Evolutionary conservation across 192 early-diverging fungal genomes (phyloP).

Genomic region (Allomyces javanicus): DNA sequence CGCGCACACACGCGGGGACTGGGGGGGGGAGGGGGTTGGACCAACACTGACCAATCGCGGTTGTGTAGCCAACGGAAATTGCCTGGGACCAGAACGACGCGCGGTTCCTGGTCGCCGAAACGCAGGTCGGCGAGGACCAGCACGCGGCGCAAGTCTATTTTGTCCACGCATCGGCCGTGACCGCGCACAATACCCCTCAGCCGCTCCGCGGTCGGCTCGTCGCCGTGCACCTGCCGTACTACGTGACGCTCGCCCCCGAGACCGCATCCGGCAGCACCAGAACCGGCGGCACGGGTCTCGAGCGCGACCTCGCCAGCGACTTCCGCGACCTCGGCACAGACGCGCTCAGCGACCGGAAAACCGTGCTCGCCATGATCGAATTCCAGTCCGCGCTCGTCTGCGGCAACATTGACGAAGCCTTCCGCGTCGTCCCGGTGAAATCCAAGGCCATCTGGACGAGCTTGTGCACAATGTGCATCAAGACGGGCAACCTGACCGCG

Average conservation of each 20-base stretch:
- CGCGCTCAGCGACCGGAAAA: background rate
- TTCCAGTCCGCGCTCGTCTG: conserved; percentile 24
- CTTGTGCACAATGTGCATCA: conserved; percentile 28
- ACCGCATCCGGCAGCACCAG: background rate
- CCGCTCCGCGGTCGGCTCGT: background rate
- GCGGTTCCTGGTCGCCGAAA: background rate
- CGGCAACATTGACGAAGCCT: conserved; percentile 27
- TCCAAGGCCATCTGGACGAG: conserved; percentile 19
- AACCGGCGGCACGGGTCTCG: background rate
- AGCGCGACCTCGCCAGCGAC: background rate
- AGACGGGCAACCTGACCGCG: conserved; percentile 16
- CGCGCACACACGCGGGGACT: no score
- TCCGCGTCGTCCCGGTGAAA: conserved; percentile 10
- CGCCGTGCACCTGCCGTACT: background rate
- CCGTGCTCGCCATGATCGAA: conserved; percentile 21
- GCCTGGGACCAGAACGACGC: background rate
- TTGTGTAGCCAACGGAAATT: background rate
- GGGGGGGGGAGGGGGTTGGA: no score
- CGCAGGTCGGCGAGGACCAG: background rate
- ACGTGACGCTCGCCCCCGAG: background rate
- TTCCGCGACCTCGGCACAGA: background rate
- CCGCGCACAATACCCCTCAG: background rate
- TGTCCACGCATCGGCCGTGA: background rate
- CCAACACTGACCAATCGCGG: background rate
- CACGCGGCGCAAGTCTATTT: background rate